A percentile compares a stretch with the other conserved stretches of the same genome.
Conservation (phyloP, 2,329 filamentous ascomycete species). For the Beauveria bassiana region DNA sequence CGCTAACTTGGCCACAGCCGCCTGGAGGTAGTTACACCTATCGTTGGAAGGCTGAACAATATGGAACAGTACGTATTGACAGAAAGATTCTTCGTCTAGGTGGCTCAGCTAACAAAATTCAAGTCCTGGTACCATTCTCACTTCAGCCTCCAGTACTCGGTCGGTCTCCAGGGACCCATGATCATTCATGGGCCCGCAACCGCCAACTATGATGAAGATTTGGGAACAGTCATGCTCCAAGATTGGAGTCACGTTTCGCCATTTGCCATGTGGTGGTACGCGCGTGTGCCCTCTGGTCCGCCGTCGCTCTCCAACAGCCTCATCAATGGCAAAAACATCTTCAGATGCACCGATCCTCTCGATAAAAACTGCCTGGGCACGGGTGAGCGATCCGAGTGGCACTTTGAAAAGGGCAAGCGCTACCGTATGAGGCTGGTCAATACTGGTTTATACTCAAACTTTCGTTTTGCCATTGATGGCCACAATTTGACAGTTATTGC, state of each 20-base stretch:
- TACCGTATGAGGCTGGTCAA: constrained; percentile 44
- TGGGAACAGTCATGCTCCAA: constrained; percentile 51
- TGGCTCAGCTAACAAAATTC: neutral
- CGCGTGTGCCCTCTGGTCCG: neutral
- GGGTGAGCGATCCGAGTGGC: constrained; percentile 28
- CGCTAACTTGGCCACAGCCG: constrained; percentile 16
- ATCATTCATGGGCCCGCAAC: constrained; percentile 53
- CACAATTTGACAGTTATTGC: constrained; percentile 51
- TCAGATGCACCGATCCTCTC: neutral
- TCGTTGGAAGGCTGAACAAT: constrained; percentile 46
- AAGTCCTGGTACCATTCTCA: constrained; percentile 53
- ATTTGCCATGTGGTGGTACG: neutral
- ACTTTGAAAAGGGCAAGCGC: constrained; percentile 32
- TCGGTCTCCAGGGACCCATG: constrained; percentile 53
- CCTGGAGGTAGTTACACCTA: constrained; percentile 48
- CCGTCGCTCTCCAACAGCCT: constrained; percentile 28
- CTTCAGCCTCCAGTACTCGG: constrained; percentile 38
- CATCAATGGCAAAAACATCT: constrained; percentile 29
- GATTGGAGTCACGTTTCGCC: constrained; percentile 45
- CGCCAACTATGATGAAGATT: constrained; percentile 54
- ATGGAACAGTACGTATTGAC: constrained; percentile 29
- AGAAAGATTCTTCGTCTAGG: neutral
- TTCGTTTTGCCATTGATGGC: constrained; percentile 46
- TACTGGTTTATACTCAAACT: constrained; percentile 31
- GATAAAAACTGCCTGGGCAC: constrained; percentile 16